These are phyloP conservation scores for Pseudohalonectria lignicola DNA, from an alignment of 2,329 filamentous ascomycete species.

Conservation along the genomic window DNA sequence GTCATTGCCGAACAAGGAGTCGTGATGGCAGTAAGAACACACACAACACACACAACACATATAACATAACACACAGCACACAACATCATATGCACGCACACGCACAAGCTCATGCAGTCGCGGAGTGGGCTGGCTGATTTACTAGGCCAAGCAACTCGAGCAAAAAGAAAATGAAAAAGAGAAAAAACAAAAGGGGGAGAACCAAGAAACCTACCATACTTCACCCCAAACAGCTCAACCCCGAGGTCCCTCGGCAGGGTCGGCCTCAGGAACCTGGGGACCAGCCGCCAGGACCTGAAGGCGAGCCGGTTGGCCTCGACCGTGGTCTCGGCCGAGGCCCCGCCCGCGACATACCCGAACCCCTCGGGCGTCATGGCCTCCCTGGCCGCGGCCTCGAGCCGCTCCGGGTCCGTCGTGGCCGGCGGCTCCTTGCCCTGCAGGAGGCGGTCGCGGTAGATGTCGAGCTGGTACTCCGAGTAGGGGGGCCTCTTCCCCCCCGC, in stretches of 20 bases:
- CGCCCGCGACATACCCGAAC: constrained; percentile 52
- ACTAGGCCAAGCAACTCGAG: background rate
- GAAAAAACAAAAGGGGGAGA: too few relatives aligned
- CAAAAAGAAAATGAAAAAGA: background rate
- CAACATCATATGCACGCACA: too few relatives aligned
- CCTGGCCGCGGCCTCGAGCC: constrained; percentile 43
- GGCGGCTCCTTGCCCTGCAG: constrained; percentile 32
- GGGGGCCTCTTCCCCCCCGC: constrained; percentile 4
- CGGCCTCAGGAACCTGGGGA: constrained; percentile 38
- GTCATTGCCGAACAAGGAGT: too few relatives aligned
- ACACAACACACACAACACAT: too few relatives aligned
- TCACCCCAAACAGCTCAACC: constrained; percentile 39
- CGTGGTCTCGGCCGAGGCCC: constrained; percentile 49
- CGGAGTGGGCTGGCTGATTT: too few relatives aligned
- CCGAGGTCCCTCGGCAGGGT: constrained; percentile 33
- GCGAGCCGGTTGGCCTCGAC: constrained; percentile 48
- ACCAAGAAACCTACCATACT: too few relatives aligned
- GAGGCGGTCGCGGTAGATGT: constrained; percentile 40
- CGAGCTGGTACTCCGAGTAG: constrained; percentile 16
- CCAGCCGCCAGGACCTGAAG: constrained; percentile 39
- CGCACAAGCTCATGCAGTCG: too few relatives aligned
- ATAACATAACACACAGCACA: too few relatives aligned
- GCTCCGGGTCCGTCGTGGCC: constrained; percentile 48
- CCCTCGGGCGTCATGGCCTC: constrained; percentile 31
- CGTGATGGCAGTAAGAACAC: too few relatives aligned